Percentiles rank a stretch among this genome's conserved stretches.
Evolutionary conservation across 2,329 filamentous ascomycete genomes (phyloP).

Genomic region (Pseudogymnoascus sp.): DNA sequence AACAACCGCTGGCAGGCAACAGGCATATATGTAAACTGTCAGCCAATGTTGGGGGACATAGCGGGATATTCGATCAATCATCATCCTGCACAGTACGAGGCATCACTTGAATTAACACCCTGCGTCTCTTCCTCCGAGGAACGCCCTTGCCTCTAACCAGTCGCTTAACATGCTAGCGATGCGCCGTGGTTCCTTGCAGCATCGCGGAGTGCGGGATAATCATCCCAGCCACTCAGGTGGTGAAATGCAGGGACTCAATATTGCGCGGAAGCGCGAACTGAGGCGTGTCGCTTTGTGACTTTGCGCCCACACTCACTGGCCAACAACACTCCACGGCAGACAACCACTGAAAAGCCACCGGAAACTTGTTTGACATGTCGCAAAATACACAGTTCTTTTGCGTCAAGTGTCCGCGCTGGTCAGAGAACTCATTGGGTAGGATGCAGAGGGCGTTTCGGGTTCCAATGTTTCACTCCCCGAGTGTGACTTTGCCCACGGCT

Average conservation of each 20-base stretch:
- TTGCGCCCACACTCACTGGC: neutral
- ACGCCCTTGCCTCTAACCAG: neutral
- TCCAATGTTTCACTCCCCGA: neutral
- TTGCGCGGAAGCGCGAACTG: neutral
- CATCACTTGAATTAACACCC: neutral
- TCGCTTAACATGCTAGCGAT: neutral
- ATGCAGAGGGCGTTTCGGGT: neutral
- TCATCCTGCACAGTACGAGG: neutral
- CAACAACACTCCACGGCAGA: neutral
- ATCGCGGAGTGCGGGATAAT: neutral
- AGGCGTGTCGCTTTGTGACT: conserved; percentile 1
- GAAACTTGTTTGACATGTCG: neutral
- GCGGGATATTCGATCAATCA: neutral
- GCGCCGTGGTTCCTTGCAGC: neutral
- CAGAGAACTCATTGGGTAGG: neutral
- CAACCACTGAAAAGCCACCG: neutral
- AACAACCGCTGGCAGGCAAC: neutral
- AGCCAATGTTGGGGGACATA: neutral
- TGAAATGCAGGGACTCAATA: conserved; percentile 5
- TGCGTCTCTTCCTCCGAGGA: neutral
- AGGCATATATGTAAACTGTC: neutral
- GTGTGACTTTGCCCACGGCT: neutral
- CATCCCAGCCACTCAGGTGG: conserved; percentile 3
- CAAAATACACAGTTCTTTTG: neutral
- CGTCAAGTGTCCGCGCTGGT: neutral